Percentiles rank a stretch among this genome's conserved stretches.
phyloP scores from a whole-genome alignment of 1,139 yeast species.

The Sugiyamaella paludigena region DNA sequence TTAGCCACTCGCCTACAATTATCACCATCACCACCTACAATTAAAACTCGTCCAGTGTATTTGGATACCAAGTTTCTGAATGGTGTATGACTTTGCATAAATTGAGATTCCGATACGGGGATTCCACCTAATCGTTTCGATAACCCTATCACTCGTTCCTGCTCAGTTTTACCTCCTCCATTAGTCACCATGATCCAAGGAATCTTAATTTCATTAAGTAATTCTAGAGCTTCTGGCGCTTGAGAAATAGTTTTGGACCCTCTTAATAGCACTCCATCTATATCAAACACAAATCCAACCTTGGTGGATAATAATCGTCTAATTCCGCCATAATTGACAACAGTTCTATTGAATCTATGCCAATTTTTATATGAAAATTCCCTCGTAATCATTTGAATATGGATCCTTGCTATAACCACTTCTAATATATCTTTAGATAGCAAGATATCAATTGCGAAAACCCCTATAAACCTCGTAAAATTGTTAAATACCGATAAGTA shows the following conservation, averaged over 20 bases:
- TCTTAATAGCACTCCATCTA: constrained; percentile 89
- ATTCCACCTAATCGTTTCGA: constrained; percentile 50
- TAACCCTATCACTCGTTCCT: constrained; percentile 56
- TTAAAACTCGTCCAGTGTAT: constrained; percentile 63
- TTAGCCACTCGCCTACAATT: constrained; percentile 67
- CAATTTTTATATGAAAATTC: too few relatives aligned
- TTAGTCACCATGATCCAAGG: constrained; percentile 87
- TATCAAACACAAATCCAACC: constrained; percentile 30
- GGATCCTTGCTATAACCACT: too few relatives aligned
- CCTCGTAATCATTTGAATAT: too few relatives aligned
- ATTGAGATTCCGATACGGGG: constrained; percentile 56
- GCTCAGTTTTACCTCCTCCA: constrained; percentile 86
- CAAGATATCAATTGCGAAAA: too few relatives aligned
- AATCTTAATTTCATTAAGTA: constrained; percentile 53
- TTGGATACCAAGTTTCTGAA: constrained; percentile 58
- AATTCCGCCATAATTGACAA: too few relatives aligned
- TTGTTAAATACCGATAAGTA: too few relatives aligned
- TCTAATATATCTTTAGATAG: too few relatives aligned
- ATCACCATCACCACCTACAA: constrained; percentile 81
- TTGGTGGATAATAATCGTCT: too few relatives aligned
- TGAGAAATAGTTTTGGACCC: constrained; percentile 68
- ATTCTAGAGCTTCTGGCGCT: constrained; percentile 62
- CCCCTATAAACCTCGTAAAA: too few relatives aligned
- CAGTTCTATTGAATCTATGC: too few relatives aligned
- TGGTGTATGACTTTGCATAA: constrained; percentile 92